Base-by-base conservation (phyloP, 768 basidiomycete genomes). In the Collybia mongolica region DNA sequence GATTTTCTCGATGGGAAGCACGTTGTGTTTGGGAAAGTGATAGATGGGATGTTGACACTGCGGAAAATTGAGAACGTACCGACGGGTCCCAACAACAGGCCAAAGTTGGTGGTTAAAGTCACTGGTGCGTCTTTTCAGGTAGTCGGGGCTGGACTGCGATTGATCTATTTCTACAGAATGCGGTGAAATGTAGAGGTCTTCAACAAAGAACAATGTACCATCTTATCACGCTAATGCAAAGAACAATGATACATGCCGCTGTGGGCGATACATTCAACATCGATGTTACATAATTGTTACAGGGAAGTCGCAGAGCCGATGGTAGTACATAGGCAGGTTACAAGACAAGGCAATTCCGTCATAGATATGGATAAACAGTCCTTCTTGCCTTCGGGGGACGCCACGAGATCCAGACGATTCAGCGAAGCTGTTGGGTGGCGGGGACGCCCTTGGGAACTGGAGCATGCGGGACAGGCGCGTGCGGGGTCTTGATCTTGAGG, bases 1-100 rank as follows among this genome's bases (percentile, higher is more conserved):
- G 92, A 95, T 54, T 98, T 98, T 69, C 81, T 99, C 39, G 95
- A 99, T 64, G 91, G 84, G 56, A 93, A 95, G 66, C 93, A 96
- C 64, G 88, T 94, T 58, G 93, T 95, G 1, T 97, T 97, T 60
- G 93, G 93, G 5, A 85, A 80, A 56, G 89, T 96, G 29, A 81
- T 91, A 54, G 92, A 97, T 50, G 93, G 93, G 20, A 91, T 98
- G 88, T 81, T 99, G 52, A 96, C 93, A 3, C 75, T 99, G 44
- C 79, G 96, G 56, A 98, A 98, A 67, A 91, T 99, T 49, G 97
- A 99, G 72, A 92, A 94, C 56, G 93, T 98, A 0, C 82, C 94
- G 7, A 98, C 93, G 0, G 93, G 92, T 1, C 80, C 83, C 3
- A 96, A 94, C 65, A 95, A 92, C 62, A 72, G 92, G 45, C 93